Percentiles rank a stretch among this genome's conserved stretches.
Conservation (phyloP, 768 basidiomycete species). For the Mrakia gelida region DNA sequence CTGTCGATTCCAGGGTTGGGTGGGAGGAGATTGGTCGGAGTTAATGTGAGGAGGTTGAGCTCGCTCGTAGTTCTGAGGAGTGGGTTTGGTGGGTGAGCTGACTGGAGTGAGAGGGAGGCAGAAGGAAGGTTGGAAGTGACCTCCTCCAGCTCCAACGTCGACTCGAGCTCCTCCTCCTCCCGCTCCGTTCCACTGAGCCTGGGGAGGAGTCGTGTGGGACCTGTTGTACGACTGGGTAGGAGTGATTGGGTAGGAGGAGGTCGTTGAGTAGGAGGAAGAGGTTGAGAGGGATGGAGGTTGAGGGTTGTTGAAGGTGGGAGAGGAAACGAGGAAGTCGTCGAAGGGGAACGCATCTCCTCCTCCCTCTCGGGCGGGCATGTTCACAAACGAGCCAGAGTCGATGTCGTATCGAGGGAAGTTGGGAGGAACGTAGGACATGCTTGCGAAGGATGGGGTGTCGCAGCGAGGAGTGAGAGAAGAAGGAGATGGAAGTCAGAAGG, state of each 20-base stretch:
- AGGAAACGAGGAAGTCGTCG: background rate
- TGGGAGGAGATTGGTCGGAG: background rate
- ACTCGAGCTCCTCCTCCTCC: background rate
- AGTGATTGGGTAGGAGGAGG: background rate
- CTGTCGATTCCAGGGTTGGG: background rate
- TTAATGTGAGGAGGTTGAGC: too few species aligned
- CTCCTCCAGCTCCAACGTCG: too few species aligned
- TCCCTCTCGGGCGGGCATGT: background rate
- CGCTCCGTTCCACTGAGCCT: background rate
- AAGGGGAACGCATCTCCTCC: background rate
- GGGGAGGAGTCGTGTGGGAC: background rate
- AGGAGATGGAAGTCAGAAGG: background rate
- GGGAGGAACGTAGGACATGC: background rate
- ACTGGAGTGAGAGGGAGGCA: background rate
- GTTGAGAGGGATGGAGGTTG: background rate
- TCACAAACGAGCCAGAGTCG: background rate
- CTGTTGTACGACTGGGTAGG: background rate
- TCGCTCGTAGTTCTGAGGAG: background rate
- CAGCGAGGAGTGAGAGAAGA: background rate
- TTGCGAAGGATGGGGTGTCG: background rate
- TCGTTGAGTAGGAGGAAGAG: background rate
- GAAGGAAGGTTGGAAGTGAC: background rate
- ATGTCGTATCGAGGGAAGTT: background rate
- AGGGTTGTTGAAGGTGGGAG: background rate
- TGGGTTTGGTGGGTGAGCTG: background rate